A percentile compares a stretch with the other conserved stretches of the same genome.
Evolutionary conservation across 371 early-diverging fungal species (phyloP).

Genomic region (Apophysomyces sp.): DNA sequence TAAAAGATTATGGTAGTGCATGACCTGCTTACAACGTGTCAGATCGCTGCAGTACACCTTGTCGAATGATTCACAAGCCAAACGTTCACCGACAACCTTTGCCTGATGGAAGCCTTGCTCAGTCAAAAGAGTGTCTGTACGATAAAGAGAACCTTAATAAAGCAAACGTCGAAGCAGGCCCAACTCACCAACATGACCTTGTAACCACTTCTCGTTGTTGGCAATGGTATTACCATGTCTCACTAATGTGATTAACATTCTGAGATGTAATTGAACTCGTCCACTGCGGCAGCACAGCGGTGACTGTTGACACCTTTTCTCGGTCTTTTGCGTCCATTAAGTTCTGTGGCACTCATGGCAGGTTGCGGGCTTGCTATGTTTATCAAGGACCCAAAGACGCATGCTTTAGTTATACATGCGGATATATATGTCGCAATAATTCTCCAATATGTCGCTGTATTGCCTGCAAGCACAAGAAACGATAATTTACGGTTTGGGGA

Average conservation of each 20-base stretch:
- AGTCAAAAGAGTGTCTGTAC: slow-evolving; percentile 35
- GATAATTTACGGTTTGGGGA: no score
- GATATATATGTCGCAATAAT: no score
- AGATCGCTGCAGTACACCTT: slow-evolving; percentile 39
- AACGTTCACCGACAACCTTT: slow-evolving; percentile 25
- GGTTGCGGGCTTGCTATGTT: no score
- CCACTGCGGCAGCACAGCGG: not conserved
- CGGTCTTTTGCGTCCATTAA: no score
- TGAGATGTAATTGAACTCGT: not conserved
- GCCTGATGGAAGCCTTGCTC: slow-evolving; percentile 35
- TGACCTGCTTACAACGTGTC: slow-evolving; percentile 40
- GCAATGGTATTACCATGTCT: slow-evolving; percentile 52
- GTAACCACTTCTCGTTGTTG: slow-evolving; percentile 40
- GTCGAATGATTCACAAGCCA: slow-evolving; percentile 21
- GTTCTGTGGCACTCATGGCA: no score
- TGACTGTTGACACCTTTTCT: no score
- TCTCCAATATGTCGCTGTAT: no score
- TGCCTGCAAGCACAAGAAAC: no score
- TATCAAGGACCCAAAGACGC: no score
- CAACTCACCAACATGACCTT: slow-evolving; percentile 40
- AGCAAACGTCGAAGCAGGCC: not conserved
- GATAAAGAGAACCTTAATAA: not conserved
- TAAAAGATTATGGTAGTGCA: not conserved
- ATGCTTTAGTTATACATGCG: no score
- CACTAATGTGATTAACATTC: slow-evolving; percentile 29